Evolutionary conservation across 345 rosid species (phyloP).

Genomic region (Trapa bicornis): DNA sequence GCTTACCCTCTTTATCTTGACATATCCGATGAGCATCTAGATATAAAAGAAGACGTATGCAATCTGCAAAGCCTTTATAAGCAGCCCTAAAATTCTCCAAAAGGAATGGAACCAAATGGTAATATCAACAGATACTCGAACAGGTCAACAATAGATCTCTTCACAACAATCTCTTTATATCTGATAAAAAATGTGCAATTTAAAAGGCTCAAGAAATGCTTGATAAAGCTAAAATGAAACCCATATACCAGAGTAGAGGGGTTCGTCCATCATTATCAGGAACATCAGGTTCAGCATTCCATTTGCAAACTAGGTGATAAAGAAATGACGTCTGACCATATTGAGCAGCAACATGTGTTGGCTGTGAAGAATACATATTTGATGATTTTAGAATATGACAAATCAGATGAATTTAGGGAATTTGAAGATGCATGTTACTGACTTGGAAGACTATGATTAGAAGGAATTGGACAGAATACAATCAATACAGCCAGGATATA

Average conservation of each 20-base stretch:
- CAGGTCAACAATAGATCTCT: background rate
- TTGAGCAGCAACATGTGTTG: constrained; percentile 93
- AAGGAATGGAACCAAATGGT: constrained; percentile 5
- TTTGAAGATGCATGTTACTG: background rate
- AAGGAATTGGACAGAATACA: background rate
- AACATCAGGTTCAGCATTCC: constrained; percentile 96
- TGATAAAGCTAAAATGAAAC: constrained; percentile 16
- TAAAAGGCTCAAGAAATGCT: background rate
- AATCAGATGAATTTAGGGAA: background rate
- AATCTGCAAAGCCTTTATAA: constrained; percentile 95
- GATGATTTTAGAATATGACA: background rate
- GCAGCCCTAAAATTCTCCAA: constrained; percentile 74
- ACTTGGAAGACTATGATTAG: background rate
- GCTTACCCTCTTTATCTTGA: constrained; percentile 89
- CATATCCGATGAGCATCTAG: constrained; percentile 85
- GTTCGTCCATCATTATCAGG: constrained; percentile 95
- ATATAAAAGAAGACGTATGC: constrained; percentile 79
- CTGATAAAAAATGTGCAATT: background rate
- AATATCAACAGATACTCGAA: background rate
- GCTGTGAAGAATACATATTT: constrained; percentile 36
- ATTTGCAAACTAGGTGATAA: constrained; percentile 75
- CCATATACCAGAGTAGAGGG: constrained; percentile 59
- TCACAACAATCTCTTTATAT: background rate
- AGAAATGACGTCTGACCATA: constrained; percentile 97
- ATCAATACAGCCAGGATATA: background rate